A percentile compares a stretch with the other conserved stretches of the same genome.
These are phyloP conservation scores for Peronospora tabacina DNA, from an alignment of 352 stramenopile species.

Conservation along the genomic window DNA sequence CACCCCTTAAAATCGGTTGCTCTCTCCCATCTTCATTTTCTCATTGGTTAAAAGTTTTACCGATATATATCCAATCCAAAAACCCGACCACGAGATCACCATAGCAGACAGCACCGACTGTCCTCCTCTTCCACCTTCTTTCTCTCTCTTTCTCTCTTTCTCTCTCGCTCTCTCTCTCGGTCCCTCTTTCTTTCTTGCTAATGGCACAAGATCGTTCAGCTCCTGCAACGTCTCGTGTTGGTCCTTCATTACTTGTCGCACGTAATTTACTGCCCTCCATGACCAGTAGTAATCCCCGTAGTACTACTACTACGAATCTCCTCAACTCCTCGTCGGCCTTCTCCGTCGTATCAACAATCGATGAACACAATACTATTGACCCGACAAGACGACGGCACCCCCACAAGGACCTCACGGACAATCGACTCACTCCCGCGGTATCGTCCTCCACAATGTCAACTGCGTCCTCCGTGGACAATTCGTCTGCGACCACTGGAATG, in stretches of 20 bases:
- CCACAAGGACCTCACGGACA: conserved; percentile 25
- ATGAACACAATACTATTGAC: conserved; percentile 3
- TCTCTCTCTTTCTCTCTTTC: neutral
- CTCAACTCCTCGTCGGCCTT: conserved; percentile 20
- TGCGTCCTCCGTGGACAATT: conserved; percentile 22
- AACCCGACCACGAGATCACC: conserved; percentile 2
- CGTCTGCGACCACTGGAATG: conserved; percentile 8
- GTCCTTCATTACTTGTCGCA: conserved; percentile 23
- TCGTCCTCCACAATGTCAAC: conserved; percentile 34
- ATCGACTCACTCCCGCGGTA: conserved; percentile 17
- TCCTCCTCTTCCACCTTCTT: neutral
- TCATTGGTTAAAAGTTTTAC: conserved; percentile 13
- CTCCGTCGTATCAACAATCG: conserved; percentile 14
- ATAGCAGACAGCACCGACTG: neutral
- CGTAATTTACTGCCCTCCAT: conserved; percentile 25
- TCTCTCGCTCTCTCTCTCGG: no score
- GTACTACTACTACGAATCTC: conserved; percentile 19
- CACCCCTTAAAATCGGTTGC: no score
- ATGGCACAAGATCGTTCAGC: conserved; percentile 30
- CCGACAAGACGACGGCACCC: conserved; percentile 5
- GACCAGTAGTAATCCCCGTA: conserved; percentile 18
- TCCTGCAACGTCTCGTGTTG: conserved; percentile 7
- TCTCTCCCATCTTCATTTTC: neutral
- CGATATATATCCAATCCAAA: neutral
- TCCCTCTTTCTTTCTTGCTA: no score